A percentile compares a stretch with the other conserved stretches of the same genome.
These are phyloP conservation scores for Aspergillus spinulosporus DNA, from an alignment of 2,329 filamentous ascomycete species.

Conservation along the genomic window DNA sequence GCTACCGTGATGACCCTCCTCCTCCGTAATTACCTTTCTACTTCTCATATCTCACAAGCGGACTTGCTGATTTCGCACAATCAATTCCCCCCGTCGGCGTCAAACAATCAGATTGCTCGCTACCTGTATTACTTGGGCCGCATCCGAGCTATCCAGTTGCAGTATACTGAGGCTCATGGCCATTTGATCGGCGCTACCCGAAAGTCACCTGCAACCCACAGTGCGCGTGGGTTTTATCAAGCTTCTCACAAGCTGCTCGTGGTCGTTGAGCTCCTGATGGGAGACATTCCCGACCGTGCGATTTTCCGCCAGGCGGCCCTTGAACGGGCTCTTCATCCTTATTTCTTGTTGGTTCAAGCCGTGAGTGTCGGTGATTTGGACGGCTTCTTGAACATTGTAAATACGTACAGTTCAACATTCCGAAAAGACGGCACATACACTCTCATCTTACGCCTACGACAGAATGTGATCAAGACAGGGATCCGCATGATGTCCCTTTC, in stretches of 20 bases:
- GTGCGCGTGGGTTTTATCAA: slow-evolving; percentile 91
- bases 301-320: slow-evolving; percentile 88
- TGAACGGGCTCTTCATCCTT: slow-evolving; percentile 85
- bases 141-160: slow-evolving; percentile 92
- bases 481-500: slow-evolving; percentile 99
- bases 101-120: slow-evolving; percentile 96
- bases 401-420: slow-evolving; percentile 79
- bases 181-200: slow-evolving; percentile 90
- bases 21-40: slow-evolving; percentile 92
- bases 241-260: slow-evolving; percentile 94
- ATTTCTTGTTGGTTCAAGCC: slow-evolving; percentile 90
- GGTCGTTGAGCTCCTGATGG: slow-evolving; percentile 96
- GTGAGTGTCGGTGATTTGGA: slow-evolving; percentile 95
- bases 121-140: slow-evolving; percentile 97
- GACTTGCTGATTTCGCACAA: slow-evolving; percentile 95
- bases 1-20: slow-evolving; percentile 92
- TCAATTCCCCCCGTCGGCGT: slow-evolving; percentile 87
- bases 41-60: slow-evolving; percentile 94
- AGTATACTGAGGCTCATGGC: slow-evolving; percentile 95
- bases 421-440: slow-evolving; percentile 93
- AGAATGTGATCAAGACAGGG: slow-evolving; percentile 99
- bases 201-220: slow-evolving; percentile 87
- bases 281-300: slow-evolving; percentile 92
- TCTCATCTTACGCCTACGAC: slow-evolving; percentile 86
- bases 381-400: slow-evolving; percentile 85